Evolutionary conservation across 2,329 filamentous ascomycete species (phyloP), one percentile per base, ranked within the genome.

Genomic region (Emergomyces pasteurianus): DNA sequence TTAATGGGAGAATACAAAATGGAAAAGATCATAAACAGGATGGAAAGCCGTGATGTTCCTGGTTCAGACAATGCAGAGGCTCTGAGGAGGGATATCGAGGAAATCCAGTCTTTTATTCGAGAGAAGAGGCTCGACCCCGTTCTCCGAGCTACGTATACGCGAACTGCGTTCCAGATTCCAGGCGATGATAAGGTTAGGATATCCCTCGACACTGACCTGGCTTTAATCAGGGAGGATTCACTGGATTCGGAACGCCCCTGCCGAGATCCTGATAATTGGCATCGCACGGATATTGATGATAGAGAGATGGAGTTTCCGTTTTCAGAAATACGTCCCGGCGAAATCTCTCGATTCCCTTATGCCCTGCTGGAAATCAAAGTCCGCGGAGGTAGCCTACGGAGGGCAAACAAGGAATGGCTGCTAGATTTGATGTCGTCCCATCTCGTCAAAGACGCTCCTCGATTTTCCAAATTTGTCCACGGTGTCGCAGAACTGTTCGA

Each of bases 391-490:
- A 72, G 71, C 34, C 79, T 77, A 58, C 76, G 68, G 47, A 81
- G 79, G 66, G 91, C 89, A 74, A 84, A 86, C 60, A 87, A 88
- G 4, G 83, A 86, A 65, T 99, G 94, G 94, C 81, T 97, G 40
- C 84, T 91, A 66, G 94, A 99, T 67, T 78, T 99, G 66, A 96
- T 95, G 84, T 82, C 84, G 58, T 96, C 91, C 5, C 92, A 99
- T 73, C 82, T 99, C 4, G 89, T 99, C 64, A 91, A 96, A 71
- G 86, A 91, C 53, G 86, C 89, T 0, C 90, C 92, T 1, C 85
- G 88, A 58, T 99, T 99, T 77, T 96, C 91, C 68, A 99, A 99
- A 74, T 99, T 97, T 68, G 88, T 95, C 2, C 92, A 99, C 69
- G 94, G 94, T 63, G 86, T 95, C 4, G 92, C 92, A 8, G 86